A percentile compares a stretch with the other conserved stretches of the same genome.
Evolutionary conservation across 2,329 filamentous ascomycete genomes (phyloP).

Genomic region (Pseudocercospora vitis): DNA sequence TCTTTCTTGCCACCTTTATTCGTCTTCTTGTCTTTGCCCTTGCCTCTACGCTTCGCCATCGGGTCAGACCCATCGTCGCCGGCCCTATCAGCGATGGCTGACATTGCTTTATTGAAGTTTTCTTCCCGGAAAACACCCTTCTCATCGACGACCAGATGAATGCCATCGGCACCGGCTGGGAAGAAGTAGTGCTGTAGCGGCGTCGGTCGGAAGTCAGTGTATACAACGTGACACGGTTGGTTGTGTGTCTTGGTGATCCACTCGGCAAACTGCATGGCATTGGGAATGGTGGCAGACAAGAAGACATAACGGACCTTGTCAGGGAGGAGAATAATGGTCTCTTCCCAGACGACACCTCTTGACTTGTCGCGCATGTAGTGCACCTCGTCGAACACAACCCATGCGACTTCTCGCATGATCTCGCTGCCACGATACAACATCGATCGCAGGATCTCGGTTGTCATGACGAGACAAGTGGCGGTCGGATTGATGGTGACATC

Average conservation of each 20-base stretch:
- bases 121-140: slow-evolving; percentile 94
- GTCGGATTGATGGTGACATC: slow-evolving; percentile 99
- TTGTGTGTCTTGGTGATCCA: slow-evolving; percentile 99
- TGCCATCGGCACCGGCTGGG: slow-evolving; percentile 86
- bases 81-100: slow-evolving; percentile 81
- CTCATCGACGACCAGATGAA: slow-evolving; percentile 92
- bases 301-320: slow-evolving; percentile 99
- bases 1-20: slow-evolving; percentile 80
- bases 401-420: slow-evolving; percentile 98
- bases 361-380: slow-evolving; percentile 95
- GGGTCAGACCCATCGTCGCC: slow-evolving; percentile 79
- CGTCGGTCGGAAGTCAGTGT: slow-evolving; percentile 92
- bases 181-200: slow-evolving; percentile 98
- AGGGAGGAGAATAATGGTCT: slow-evolving; percentile 95
- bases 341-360: slow-evolving; percentile 97
- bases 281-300: slow-evolving; percentile 95
- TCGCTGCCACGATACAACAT: slow-evolving; percentile 98
- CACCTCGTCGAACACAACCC: slow-evolving; percentile 98
- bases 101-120: slow-evolving; percentile 97
- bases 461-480: slow-evolving; percentile 97
- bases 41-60: slow-evolving; percentile 77
- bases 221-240: slow-evolving; percentile 97
- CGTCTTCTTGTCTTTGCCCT: slow-evolving; percentile 85
- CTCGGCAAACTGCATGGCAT: slow-evolving; percentile 98
- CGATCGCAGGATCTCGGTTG: slow-evolving; percentile 95